Evolutionary conservation across 1,284 basidiomycete genomes (phyloP), one percentile per base, ranked within the genome.

Genomic region (Xanthoconium separans): DNA sequence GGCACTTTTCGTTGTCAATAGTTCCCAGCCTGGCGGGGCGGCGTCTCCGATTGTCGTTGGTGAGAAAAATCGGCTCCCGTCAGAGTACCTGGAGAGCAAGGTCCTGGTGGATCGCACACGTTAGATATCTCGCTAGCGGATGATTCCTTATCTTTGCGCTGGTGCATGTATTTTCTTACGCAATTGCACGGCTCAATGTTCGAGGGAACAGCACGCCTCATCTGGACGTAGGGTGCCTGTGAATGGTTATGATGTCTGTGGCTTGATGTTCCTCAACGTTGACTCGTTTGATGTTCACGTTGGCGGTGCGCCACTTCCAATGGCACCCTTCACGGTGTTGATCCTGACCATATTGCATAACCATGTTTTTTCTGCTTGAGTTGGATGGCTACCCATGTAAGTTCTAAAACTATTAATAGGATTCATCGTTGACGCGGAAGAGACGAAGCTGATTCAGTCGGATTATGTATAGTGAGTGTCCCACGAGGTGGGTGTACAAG

Each of bases 31-130:
- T 34, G 84, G 84, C 49, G 82, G 85, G 13, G 81, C 85, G 15
- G 89, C 89, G 5, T 91, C 86, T 46, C 89, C 90, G 1, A 92
- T 92, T 67, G 86, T 91, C 46, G 85, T 92, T 15, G 81, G 81
- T 83, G 58, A 51, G 20, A 52, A 51, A 47, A 10, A 30, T 41
- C 47, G 39, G 46, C 37, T 45, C 8, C 30, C 15, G 15, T 22
- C n/a, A 46, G 59, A 65, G 67, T n/a, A 9, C 33, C 37, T 47
- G 33, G 18, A 31, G 10, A 18, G 20, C 37, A 40, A 50, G 8
- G 39, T 40, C 9, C 20, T 10, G 11, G 20, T 46, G 42, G n/a
- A 46, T 47, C 39, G 13, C 36, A 60, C 16, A 16, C 29, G 24
- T 34, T 34, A 49, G 46, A 51, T 12, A 60, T 62, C 20, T 63